Evolutionary conservation across 1,284 basidiomycete genomes (phyloP).

Genomic region (Sporisorium reilianum): DNA sequence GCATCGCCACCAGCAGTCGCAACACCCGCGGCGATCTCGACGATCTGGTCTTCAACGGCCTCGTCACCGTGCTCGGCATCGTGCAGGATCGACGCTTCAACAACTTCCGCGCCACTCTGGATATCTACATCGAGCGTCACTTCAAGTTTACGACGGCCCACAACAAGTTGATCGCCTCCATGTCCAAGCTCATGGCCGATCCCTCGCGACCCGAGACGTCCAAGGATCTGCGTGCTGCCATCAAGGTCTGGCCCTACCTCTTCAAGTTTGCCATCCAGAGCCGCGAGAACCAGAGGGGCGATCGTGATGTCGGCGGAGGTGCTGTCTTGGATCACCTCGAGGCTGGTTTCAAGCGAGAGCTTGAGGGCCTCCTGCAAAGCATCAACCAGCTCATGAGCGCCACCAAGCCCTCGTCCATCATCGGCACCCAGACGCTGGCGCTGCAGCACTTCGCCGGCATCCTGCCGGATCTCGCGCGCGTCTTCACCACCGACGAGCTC

Average conservation of each 20-base stretch:
- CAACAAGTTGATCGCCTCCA: conserved; percentile 72
- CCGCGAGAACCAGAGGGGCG: conserved; percentile 83
- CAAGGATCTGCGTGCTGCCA: conserved; percentile 82
- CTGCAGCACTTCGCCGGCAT: conserved; percentile 94
- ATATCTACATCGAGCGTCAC: conserved; percentile 91
- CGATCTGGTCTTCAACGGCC: conserved; percentile 85
- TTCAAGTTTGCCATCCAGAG: conserved; percentile 92
- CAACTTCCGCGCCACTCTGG: conserved; percentile 89
- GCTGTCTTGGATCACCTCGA: conserved; percentile 88
- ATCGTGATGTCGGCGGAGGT: conserved; percentile 77
- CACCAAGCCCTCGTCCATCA: conserved; percentile 82
- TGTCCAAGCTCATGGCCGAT: conserved; percentile 83
- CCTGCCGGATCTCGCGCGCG: conserved; percentile 78
- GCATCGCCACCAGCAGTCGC: conserved; percentile 81
- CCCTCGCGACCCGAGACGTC: conserved; percentile 82
- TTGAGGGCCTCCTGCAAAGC: conserved; percentile 76
- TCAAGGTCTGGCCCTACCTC: conserved; percentile 97
- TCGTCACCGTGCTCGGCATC: conserved; percentile 84
- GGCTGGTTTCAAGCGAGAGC: conserved; percentile 79
- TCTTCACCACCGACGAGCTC: conserved; percentile 61
- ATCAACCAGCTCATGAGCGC: conserved; percentile 91
- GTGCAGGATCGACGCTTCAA: conserved; percentile 87
- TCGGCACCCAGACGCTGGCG: conserved; percentile 84
- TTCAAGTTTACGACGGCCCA: conserved; percentile 73
- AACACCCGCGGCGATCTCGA: conserved; percentile 86